phyloP scores from a whole-genome alignment of 108 stramenopile genomes.

The Cyclostephanos invisitatus region DNA sequence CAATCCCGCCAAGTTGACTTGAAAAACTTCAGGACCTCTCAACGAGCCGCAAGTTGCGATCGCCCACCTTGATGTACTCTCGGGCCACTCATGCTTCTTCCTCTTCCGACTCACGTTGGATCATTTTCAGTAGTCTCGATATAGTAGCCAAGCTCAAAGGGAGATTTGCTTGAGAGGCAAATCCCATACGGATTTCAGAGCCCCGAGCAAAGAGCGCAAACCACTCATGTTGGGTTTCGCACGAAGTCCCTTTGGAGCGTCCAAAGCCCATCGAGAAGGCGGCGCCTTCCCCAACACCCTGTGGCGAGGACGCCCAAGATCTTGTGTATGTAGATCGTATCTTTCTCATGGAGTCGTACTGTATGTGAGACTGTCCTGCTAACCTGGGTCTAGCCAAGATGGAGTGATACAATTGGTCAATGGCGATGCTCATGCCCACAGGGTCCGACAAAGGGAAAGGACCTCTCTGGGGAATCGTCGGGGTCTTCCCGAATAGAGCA shows the following conservation, averaged over 20 bases:
- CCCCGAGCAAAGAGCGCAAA: constrained; percentile 12
- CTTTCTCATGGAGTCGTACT: no score
- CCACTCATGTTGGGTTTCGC: constrained; percentile 22
- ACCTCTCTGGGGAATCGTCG: not conserved
- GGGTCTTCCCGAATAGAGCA: not conserved
- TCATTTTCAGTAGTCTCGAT: not conserved
- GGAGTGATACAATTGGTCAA: no score
- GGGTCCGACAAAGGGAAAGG: not conserved
- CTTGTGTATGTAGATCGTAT: no score
- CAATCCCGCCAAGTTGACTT: not conserved
- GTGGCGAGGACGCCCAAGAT: not conserved
- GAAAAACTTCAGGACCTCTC: constrained; percentile 7
- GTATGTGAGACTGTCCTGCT: no score
- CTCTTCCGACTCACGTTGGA: not conserved
- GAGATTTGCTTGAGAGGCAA: constrained; percentile 2
- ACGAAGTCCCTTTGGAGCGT: not conserved
- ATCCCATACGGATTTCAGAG: constrained; percentile 16
- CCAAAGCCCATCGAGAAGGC: constrained; percentile 3
- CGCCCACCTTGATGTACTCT: not conserved
- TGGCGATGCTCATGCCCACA: not conserved
- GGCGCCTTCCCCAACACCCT: not conserved
- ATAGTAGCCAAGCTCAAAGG: not conserved
- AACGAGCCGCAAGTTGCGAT: constrained; percentile 5
- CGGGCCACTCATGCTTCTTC: not conserved
- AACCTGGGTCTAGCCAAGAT: no score